Evolutionary conservation across 768 basidiomycete genomes (phyloP), one percentile per base, ranked within the genome.

Genomic region (Macrolepiota dolichaula): DNA sequence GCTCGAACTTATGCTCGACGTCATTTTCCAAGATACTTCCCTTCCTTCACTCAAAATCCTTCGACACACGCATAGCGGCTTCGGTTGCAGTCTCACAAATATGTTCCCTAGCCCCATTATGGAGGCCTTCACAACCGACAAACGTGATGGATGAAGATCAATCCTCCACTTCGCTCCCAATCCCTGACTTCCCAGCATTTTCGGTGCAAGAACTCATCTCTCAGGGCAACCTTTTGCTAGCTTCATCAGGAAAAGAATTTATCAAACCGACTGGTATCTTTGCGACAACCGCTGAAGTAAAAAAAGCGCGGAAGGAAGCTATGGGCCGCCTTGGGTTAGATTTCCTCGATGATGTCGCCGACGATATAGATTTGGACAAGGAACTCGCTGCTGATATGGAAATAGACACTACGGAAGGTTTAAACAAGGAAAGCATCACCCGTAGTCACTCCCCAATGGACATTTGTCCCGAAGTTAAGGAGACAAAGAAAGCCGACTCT

Each of bases 161-260:
- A 55, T 24, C 24, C 46, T 46, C 66, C 69, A 51, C 65, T 71
- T 12, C 64, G 7, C 69, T 76, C 4, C 66, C 73, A 7, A 69
- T 73, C 6, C 86, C 87, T 1, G 84, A 85, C 2, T 96, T 88
- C 61, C 86, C 88, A 10, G 79, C 80, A 10, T 91, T 96, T 69
- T 91, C 91, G 17, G 85, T 96, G 17, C 78, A 81, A 62, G 86
- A 91, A 51, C 78, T 95, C 22, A 82, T 97, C 63, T 73, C 85
- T n/a, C 87, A 87, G 60, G 87, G 88, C 5, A 85, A 84, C 25
- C 82, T 93, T 2, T 82, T 99, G 3, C 81, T 99, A 1, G 91
- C 93, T 1, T 96, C 94, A 2, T 95, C 96, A 0, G 96, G 96
- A 5, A 94, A 94, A 68, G 96, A 99, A 73, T 98, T 94, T 63